These are phyloP conservation scores for Pseudocercospora musae DNA, from an alignment of 2,329 filamentous ascomycete species.

Conservation along the genomic window DNA sequence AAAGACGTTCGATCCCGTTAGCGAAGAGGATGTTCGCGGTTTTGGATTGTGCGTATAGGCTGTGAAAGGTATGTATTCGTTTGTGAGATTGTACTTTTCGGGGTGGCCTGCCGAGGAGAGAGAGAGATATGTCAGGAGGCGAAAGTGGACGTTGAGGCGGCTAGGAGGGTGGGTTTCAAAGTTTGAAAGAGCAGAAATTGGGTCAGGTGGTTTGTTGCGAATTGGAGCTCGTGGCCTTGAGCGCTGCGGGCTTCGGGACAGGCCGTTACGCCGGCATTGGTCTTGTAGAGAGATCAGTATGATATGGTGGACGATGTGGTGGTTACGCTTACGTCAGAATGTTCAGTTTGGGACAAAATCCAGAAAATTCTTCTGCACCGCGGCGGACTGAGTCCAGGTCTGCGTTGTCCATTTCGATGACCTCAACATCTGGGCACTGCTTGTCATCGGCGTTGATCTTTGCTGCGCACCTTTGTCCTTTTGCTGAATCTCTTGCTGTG, in stretches of 20 bases:
- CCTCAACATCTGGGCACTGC: neutral
- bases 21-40: slow-evolving; percentile 52
- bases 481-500: slow-evolving; percentile 1
- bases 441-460: neutral
- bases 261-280: slow-evolving; percentile 11
- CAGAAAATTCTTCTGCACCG: slow-evolving; percentile 24
- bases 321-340: no score
- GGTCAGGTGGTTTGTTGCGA: slow-evolving; percentile 51
- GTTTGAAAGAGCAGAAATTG: slow-evolving; percentile 55
- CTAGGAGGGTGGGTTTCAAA: slow-evolving; percentile 42
- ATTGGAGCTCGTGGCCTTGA: slow-evolving; percentile 45
- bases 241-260: slow-evolving; percentile 3
- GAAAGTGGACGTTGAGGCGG: slow-evolving; percentile 34
- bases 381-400: slow-evolving; percentile 30
- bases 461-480: neutral
- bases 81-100: slow-evolving; percentile 33
- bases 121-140: slow-evolving; percentile 44
- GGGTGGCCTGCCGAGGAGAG: slow-evolving; percentile 45
- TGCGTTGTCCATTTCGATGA: slow-evolving; percentile 27
- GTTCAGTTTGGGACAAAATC: neutral
- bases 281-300: neutral
- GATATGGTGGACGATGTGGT: no score
- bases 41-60: slow-evolving; percentile 52
- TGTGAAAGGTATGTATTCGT: slow-evolving; percentile 17
- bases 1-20: slow-evolving; percentile 51